Conservation (phyloP, 768 basidiomycete species). For the Pulveroboletus sp. region DNA sequence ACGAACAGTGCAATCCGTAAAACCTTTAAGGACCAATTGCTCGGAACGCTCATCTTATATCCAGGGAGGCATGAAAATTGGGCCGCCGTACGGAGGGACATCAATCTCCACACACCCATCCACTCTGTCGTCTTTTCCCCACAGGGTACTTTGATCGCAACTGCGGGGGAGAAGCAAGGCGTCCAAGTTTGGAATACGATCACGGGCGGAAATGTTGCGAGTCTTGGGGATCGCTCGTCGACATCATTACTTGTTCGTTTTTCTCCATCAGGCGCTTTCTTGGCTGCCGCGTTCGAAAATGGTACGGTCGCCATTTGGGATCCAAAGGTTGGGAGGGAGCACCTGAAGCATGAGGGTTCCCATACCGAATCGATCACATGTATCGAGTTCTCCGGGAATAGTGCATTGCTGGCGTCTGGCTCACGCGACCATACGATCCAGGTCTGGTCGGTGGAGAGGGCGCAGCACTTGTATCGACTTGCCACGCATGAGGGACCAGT, state of each 20-base stretch:
- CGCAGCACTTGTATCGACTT: slow-evolving; percentile 10
- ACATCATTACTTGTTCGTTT: slow-evolving; percentile 15
- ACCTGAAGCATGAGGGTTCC: slow-evolving; percentile 11
- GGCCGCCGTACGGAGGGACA: background rate
- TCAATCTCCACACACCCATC: slow-evolving; percentile 5
- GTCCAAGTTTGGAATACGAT: slow-evolving; percentile 22
- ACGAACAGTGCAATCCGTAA: background rate
- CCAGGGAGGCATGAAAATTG: background rate
- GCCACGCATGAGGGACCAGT: slow-evolving; percentile 18
- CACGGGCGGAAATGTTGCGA: slow-evolving; percentile 20
- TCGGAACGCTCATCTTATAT: background rate
- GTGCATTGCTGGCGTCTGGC: slow-evolving; percentile 16
- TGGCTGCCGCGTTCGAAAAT: slow-evolving; percentile 17
- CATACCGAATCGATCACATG: slow-evolving; percentile 15
- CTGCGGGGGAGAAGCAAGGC: slow-evolving; percentile 10
- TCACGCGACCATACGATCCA: slow-evolving; percentile 14
- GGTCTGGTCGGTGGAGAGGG: slow-evolving; percentile 23
- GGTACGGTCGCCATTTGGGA: slow-evolving; percentile 21
- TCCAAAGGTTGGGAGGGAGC: slow-evolving; percentile 16
- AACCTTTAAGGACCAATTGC: slow-evolving; percentile 8
- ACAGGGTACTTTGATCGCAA: slow-evolving; percentile 11
- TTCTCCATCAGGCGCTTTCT: slow-evolving; percentile 17
- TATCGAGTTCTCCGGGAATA: slow-evolving; percentile 17
- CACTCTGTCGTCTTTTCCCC: slow-evolving; percentile 17
- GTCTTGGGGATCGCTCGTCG: slow-evolving; percentile 11